Evolutionary conservation across 2,329 filamentous ascomycete genomes (phyloP), one percentile per base, ranked within the genome.

Genomic region (Pseudocercospora ulei): DNA sequence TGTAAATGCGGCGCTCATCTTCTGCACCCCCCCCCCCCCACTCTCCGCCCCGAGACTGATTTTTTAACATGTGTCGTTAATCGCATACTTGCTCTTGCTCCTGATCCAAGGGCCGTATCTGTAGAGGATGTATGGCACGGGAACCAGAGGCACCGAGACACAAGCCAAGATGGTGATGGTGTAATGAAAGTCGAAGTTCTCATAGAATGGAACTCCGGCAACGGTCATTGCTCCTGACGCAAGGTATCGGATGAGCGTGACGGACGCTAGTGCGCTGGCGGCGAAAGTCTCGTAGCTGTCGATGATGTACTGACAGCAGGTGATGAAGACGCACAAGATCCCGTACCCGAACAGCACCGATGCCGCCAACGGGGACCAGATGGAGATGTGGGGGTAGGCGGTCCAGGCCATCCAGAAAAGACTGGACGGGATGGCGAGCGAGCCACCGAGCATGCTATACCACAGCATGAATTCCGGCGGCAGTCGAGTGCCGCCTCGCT

Each of bases 321-420:
- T 64, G 43, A 72, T 67, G 54, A 71, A 73, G 7, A 72, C 60
- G 30, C 62, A 64, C 6, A 69, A 62, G 18, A 68, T 62, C 1
- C 68, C 69, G 44, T 66, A 66, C 4, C 72, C 71, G 49, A 75
- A 72, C 0, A 73, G 46, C 1, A 67, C 63, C n/a, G 63, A 69
- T 1, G 70, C 70, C 1, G 57, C 55, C 2, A 75, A 61, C 0
- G 68, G 66, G 11, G 64, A 67, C 70, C 70, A 75, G 47, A 69
- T 65, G 5, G 65, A 68, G 14, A 73, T 65, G 3, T 50, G 24
- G 3, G 45, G 48, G 12, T 41, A 61, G 22, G 63, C 60, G 0
- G 68, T 73, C 72, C 72, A 76, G 0, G 65, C 72, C 57, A 76
- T 70, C 71, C 72, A 76, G 53, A 76, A 73, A 2, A 76, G 59